Base-by-base conservation (phyloP, 352 stramenopile genomes). In the Phytophthora hybrid region DNA sequence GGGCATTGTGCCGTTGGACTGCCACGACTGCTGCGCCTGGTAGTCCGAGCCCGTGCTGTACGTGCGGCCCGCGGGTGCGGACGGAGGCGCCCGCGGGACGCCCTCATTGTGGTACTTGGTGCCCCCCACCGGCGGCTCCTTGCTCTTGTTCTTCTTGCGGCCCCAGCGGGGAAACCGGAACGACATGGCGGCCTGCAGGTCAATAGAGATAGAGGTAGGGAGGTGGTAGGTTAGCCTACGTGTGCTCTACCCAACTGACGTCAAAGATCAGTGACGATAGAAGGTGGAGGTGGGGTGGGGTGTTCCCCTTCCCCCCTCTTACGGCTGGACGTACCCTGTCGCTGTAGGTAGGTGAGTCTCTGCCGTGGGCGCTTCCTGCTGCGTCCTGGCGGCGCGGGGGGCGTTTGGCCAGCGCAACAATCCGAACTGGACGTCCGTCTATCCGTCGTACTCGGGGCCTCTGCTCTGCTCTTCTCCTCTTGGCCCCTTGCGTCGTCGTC, bases 111-210 rank as follows among this genome's bases (percentile, higher is more conserved):
- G 71, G 57, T 84, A 85, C 56, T 91, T 91, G 7, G 41, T 41
- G 34, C 34, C 34, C 34, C 34, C 34, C 8, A 41, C 57, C 7
- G 67, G 29, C 1, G 72, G 55, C 23, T 81, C 75, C 69, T 89
- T 89, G 66, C 64, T 73, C 60, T 84, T 88, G 55, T 74, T 90
- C 81, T 94, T 94, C 67, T 92, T 93, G 60, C 88, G 86, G 26
- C 83, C 82, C 77, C 84, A 94, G 62, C 83, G 79, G 65, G 82
- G 84, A 65, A 94, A 94, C 21, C 77, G 79, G 64, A 94, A 93
- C 63, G 81, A 87, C 85, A 94, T 93, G 61, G 31, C 52, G 51
- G 29, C 34, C 59, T 70, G 47, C 9, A 21, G 19, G 1, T n/a
- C n/a, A n/a, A n/a, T n/a, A n/a, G n/a, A n/a, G n/a, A 26, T 26